A percentile compares a stretch with the other conserved stretches of the same genome.
Evolutionary conservation across 176 grass and related monocot species (phyloP).

Genomic region (Tuctoria greenei): DNA sequence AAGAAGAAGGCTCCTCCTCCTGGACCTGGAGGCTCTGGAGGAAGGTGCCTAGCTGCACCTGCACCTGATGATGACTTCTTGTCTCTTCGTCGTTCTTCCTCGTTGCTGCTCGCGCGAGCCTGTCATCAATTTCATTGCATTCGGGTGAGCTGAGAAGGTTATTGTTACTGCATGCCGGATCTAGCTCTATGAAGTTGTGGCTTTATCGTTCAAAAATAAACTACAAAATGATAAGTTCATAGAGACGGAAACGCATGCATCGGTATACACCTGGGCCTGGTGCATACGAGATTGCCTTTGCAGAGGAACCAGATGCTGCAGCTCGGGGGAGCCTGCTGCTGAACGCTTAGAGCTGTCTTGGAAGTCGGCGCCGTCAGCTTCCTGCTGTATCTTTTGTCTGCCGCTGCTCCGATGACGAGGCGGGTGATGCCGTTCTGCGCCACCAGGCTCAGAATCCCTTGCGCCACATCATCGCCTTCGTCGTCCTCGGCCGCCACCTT

Average conservation of each 20-base stretch:
- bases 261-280: neutral
- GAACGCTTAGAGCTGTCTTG: neutral
- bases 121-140: no score
- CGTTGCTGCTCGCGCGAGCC: neutral
- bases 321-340: neutral
- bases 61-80: neutral
- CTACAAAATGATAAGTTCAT: no score
- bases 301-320: conserved; percentile 12
- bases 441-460: neutral
- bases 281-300: conserved; percentile 16
- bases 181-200: no score
- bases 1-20: neutral
- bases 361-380: conserved; percentile 14
- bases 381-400: conserved; percentile 3
- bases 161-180: no score
- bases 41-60: neutral
- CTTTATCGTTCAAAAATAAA: no score
- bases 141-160: no score
- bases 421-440: conserved; percentile 3
- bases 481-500: neutral
- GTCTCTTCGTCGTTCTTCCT: neutral
- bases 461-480: neutral
- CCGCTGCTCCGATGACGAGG: conserved; percentile 8
- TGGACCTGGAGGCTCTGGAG: neutral
- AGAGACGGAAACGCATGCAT: no score